Evolutionary conservation across 2,329 filamentous ascomycete species (phyloP), one percentile per base, ranked within the genome.

Genomic region (Sclerotinia trifoliorum): DNA sequence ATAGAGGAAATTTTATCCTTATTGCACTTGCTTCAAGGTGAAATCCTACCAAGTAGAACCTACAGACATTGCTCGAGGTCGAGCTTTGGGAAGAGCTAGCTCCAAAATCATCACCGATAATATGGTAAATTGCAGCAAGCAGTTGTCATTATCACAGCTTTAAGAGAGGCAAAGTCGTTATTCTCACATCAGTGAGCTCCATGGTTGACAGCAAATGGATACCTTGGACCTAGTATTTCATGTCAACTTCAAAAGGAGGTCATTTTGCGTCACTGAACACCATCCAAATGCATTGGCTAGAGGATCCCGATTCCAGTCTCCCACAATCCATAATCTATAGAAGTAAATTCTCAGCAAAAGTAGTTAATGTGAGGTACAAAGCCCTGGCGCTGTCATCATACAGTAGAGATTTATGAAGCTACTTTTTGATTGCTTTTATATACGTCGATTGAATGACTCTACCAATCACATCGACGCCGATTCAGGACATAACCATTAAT

Each of bases 401-500:
- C 44, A 19, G 44, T 48, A 48, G 19, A 48, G 44, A 48, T 21
- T 35, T 19, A 6, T 55, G 29, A n/a, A 35, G 52, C 29, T 21
- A 35, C 11, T 42, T 42, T 55, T 35, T 11, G n/a, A 21, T n/a
- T 19, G n/a, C 11, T 56, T 15, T 15, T 56, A 56, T 15, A 26
- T 42, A 26, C 13, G 35, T 57, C n/a, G 35, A n/a, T 58, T 58
- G 21, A 10, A 21, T 2, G 13, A 15, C 13, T 55, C 46, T 11
- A 19, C 65, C 65, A 67, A 67, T 67, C 65, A 63, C 19, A 55
- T 55, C 48, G 39, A 26, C 48, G 65, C 65, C 49, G 48, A 63
- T 67, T 63, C 39, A 49, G 57, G 49, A 63, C 26, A 54, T 39
- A 7, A 5, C 4, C 5, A 10, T 17, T 26, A 51, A 21, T 63